A percentile compares a stretch with the other conserved stretches of the same genome.
Conservation (phyloP, 371 early-diverging fungal species). For the Apophysomyces sp. region DNA sequence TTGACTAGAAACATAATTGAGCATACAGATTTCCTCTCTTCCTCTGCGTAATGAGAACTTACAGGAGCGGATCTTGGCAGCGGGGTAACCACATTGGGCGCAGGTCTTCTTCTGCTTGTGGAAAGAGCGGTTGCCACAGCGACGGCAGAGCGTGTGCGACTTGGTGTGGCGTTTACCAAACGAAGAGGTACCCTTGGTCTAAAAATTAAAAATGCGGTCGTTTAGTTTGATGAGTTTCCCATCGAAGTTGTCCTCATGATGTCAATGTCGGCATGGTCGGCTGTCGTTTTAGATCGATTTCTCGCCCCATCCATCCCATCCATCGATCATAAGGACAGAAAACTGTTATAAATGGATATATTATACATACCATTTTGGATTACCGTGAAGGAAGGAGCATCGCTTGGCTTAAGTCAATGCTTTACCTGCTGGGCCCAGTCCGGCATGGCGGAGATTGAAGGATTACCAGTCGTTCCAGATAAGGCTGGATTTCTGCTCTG, state of each 20-base stretch:
- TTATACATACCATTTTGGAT: not conserved
- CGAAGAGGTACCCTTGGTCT: slow-evolving; percentile 99
- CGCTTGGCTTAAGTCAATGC: not conserved
- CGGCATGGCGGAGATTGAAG: not conserved
- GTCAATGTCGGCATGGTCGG: not conserved
- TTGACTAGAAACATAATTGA: slow-evolving; percentile 57
- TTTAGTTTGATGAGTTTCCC: not conserved
- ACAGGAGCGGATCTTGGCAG: slow-evolving; percentile 97
- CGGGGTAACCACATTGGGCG: slow-evolving; percentile 99
- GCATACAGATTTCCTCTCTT: not conserved
- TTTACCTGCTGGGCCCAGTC: not conserved
- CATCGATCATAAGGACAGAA: not conserved
- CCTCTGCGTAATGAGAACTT: slow-evolving; percentile 31
- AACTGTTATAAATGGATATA: not conserved
- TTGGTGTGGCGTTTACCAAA: slow-evolving; percentile 99
- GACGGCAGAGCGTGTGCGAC: slow-evolving; percentile 98
- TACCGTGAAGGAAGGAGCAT: slow-evolving; percentile 4
- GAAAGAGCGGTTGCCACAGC: slow-evolving; percentile 98
- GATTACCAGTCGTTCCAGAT: not conserved
- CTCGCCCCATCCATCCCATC: not conserved
- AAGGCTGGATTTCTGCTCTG: too few species aligned
- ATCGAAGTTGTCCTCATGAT: not conserved
- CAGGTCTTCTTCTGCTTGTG: slow-evolving; percentile 99
- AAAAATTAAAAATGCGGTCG: slow-evolving; percentile 4
- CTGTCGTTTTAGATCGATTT: not conserved